Evolutionary conservation across 176 grass and related monocot genomes (phyloP).

Genomic region (Dactylis glomerata): DNA sequence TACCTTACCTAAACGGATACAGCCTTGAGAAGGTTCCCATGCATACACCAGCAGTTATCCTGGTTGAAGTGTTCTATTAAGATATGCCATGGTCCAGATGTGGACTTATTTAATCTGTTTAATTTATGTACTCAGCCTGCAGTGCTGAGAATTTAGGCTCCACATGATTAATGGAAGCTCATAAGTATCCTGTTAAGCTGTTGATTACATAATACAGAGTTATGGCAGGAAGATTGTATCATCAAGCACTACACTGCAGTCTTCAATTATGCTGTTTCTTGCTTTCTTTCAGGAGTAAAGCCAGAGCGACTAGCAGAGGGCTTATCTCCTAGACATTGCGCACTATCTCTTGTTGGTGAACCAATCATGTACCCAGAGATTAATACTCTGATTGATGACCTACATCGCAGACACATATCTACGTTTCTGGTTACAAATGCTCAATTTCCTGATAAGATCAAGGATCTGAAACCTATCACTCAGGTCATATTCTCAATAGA

Average conservation of each 20-base stretch:
- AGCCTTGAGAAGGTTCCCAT: not conserved
- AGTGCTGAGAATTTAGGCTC: not conserved
- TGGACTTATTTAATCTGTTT: not conserved
- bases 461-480: constrained; percentile 71
- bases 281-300: constrained; percentile 65
- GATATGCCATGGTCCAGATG: not conserved
- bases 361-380: constrained; percentile 99
- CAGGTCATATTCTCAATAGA: constrained; percentile 52
- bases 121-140: not conserved
- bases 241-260: not conserved
- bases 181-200: not conserved
- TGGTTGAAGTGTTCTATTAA: too few species aligned
- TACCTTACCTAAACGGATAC: not conserved
- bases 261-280: not conserved
- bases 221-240: not conserved
- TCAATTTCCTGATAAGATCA: constrained; percentile 94
- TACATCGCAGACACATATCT: constrained; percentile 81
- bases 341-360: constrained; percentile 93
- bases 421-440: constrained; percentile 99
- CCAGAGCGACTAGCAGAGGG: constrained; percentile 75
- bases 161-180: not conserved
- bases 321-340: constrained; percentile 83
- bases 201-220: not conserved
- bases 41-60: not conserved
- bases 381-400: constrained; percentile 89